Conservation (phyloP, 2,329 filamentous ascomycete species). For the Gremmenia infestans region DNA sequence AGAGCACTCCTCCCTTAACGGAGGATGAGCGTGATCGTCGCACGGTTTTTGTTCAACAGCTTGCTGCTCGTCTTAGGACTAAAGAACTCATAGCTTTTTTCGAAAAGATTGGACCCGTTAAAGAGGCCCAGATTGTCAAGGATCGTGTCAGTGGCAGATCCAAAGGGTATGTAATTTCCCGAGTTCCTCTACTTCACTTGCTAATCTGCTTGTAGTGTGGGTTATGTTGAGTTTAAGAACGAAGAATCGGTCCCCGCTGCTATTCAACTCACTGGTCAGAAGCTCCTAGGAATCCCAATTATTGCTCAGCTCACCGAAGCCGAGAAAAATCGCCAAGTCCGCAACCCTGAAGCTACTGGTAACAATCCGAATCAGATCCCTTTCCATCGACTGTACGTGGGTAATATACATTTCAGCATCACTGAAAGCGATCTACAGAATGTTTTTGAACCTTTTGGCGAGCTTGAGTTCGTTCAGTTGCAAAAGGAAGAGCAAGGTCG, state of each 20-base stretch:
- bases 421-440: constrained; percentile 93
- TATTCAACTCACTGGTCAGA: constrained; percentile 97
- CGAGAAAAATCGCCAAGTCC: constrained; percentile 97
- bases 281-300: constrained; percentile 95
- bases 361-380: constrained; percentile 78
- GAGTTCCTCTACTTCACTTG: background rate
- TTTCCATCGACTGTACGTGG: constrained; percentile 96
- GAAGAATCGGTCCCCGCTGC: constrained; percentile 91
- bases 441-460: constrained; percentile 95
- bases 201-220: constrained; percentile 63
- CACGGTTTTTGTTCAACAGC: constrained; percentile 97
- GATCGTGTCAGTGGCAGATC: constrained; percentile 94
- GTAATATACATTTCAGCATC: constrained; percentile 99
- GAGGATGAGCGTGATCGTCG: constrained; percentile 95
- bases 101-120: constrained; percentile 88
- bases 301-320: constrained; percentile 98
- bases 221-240: constrained; percentile 97
- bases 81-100: constrained; percentile 94
- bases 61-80: constrained; percentile 87
- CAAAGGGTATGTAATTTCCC: constrained; percentile 70
- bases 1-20: constrained; percentile 67
- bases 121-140: constrained; percentile 97
- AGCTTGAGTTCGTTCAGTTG: constrained; percentile 94
- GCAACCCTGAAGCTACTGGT: constrained; percentile 65
- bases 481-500: constrained; percentile 92